These are phyloP conservation scores for Psidium friedrichsthalianum DNA, from an alignment of 345 rosid genomes.

Conservation along the genomic window DNA sequence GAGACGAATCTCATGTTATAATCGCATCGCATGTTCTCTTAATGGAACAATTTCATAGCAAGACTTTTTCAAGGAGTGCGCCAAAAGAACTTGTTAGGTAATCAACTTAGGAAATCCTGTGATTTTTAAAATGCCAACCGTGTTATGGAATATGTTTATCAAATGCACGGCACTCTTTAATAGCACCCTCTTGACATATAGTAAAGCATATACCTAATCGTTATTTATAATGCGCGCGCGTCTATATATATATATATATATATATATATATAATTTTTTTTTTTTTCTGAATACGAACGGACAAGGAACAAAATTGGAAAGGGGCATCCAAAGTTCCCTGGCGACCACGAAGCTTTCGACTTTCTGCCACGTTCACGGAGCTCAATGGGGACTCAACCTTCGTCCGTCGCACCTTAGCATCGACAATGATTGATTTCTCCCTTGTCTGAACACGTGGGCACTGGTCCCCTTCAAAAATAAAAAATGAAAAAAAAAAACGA, in stretches of 20 bases:
- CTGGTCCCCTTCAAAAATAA: background rate
- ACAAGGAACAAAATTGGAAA: background rate
- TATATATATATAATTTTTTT: no score
- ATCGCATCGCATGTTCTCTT: accelerated
- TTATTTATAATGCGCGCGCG: background rate
- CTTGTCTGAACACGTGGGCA: background rate
- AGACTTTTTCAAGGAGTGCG: background rate
- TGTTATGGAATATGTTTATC: no score
- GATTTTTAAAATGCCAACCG: background rate
- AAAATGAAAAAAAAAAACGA: background rate
- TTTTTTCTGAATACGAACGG: background rate
- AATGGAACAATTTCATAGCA: no score
- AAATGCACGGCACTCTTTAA: background rate
- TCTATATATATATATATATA: no score
- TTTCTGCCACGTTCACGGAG: background rate
- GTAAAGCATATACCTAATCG: background rate
- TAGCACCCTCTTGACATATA: background rate
- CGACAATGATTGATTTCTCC: background rate
- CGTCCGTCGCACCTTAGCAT: background rate
- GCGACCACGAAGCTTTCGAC: background rate
- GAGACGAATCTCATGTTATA: accelerated
- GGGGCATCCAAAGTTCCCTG: background rate
- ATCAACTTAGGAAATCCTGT: background rate
- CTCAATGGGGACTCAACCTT: background rate
- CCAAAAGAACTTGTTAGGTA: background rate